Evolutionary conservation across 805 yeast genomes (phyloP).

Genomic region (Schwanniomyces yamadae): DNA sequence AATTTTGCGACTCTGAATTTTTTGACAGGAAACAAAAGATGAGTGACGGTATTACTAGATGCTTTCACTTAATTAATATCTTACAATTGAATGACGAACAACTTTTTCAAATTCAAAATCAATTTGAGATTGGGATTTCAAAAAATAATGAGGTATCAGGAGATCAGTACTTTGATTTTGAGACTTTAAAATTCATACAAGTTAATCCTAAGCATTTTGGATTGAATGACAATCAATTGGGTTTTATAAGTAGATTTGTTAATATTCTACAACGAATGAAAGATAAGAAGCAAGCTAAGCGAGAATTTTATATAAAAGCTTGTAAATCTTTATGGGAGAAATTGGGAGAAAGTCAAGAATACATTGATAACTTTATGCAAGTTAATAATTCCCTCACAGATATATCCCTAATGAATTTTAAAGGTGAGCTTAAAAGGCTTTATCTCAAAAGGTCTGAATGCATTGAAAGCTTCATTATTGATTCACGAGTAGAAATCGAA

Average conservation of each 20-base stretch:
- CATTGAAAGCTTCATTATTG: slow-evolving; percentile 66
- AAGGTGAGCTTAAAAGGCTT: slow-evolving; percentile 56
- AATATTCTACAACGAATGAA: slow-evolving; percentile 32
- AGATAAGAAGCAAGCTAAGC: slow-evolving; percentile 35
- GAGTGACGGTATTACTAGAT: slow-evolving; percentile 19
- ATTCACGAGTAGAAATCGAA: slow-evolving; percentile 57
- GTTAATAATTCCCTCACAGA: slow-evolving; percentile 49
- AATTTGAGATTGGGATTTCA: slow-evolving; percentile 15
- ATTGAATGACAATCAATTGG: slow-evolving; percentile 32
- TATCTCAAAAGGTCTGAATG: slow-evolving; percentile 58
- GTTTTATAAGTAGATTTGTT: slow-evolving; percentile 28
- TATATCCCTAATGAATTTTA: slow-evolving; percentile 48
- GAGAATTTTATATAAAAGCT: slow-evolving; percentile 31
- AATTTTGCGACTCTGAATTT: slow-evolving; percentile 25
- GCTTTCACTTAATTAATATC: slow-evolving; percentile 24
- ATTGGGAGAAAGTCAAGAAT: slow-evolving; percentile 47
- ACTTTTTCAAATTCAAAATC: slow-evolving; percentile 31
- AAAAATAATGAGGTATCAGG: slow-evolving; percentile 12
- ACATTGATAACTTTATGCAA: slow-evolving; percentile 42
- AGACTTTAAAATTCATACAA: slow-evolving; percentile 35
- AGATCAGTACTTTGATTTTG: slow-evolving; percentile 38
- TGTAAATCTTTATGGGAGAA: slow-evolving; percentile 58
- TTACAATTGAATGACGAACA: slow-evolving; percentile 35
- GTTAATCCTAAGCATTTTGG: slow-evolving; percentile 41
- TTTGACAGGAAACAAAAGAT: slow-evolving; percentile 22